Evolutionary conservation across 2,329 filamentous ascomycete species (phyloP).

Genomic region (Fusarium scirpi): DNA sequence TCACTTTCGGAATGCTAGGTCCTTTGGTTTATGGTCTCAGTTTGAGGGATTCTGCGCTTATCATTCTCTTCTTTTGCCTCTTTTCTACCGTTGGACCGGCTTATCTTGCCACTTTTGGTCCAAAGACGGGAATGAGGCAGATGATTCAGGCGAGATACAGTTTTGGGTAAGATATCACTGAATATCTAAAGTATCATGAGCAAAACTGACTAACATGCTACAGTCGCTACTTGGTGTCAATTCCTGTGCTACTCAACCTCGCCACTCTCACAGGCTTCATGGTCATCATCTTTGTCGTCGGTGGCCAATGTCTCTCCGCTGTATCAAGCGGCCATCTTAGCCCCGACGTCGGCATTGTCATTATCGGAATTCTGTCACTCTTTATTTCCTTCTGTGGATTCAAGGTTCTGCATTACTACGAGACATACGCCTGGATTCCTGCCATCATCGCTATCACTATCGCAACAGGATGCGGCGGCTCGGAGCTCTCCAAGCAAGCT

Average conservation of each 20-base stretch:
- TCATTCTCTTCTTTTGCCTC: constrained; percentile 73
- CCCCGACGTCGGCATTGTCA: constrained; percentile 69
- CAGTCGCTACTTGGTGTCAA: constrained; percentile 66
- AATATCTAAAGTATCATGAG: too few relatives aligned
- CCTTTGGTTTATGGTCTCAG: constrained; percentile 66
- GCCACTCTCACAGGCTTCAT: constrained; percentile 73
- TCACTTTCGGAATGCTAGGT: constrained; percentile 73
- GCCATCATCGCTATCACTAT: constrained; percentile 67
- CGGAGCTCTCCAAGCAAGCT: constrained; percentile 62
- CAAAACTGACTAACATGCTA: neutral
- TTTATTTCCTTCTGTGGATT: constrained; percentile 73
- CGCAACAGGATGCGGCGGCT: constrained; percentile 65
- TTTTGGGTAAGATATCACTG: constrained; percentile 61
- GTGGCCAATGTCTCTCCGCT: constrained; percentile 69
- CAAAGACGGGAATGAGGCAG: constrained; percentile 73
- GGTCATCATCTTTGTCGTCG: constrained; percentile 70
- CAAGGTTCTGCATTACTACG: constrained; percentile 66
- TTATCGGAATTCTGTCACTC: constrained; percentile 68
- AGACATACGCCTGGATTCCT: constrained; percentile 68
- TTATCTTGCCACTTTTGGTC: constrained; percentile 68
- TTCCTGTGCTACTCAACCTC: constrained; percentile 72
- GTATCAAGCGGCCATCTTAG: constrained; percentile 62
- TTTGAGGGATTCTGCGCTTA: constrained; percentile 66
- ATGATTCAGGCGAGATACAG: constrained; percentile 74
- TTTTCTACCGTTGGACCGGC: constrained; percentile 66